phyloP scores from a whole-genome alignment of 805 yeast genomes.

The Metschnikowia similis region DNA sequence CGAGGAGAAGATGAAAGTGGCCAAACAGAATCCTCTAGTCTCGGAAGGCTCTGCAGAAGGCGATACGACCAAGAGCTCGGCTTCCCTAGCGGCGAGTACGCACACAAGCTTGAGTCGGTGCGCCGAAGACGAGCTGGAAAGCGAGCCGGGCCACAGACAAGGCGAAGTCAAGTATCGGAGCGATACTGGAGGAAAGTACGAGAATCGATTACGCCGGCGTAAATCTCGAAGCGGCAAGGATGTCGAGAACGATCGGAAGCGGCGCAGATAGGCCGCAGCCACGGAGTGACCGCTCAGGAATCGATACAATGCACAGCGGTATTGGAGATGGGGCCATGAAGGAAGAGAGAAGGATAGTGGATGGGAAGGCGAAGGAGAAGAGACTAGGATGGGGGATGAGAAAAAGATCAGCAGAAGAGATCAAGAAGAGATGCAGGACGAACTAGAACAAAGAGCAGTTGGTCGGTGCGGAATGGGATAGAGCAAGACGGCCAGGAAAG shows the following conservation, averaged over 20 bases:
- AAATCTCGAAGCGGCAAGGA: slow-evolving; percentile 12
- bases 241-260: background rate
- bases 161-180: background rate
- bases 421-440: no score
- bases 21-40: background rate
- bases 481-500: no score
- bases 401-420: no score
- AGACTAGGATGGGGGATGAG: no score
- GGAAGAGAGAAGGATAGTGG: background rate
- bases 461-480: no score
- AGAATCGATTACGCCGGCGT: slow-evolving; percentile 17
- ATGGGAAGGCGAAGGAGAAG: no score
- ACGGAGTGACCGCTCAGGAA: no score
- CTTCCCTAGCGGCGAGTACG: no score
- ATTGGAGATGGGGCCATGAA: no score
- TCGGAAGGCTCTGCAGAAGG: background rate
- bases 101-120: background rate
- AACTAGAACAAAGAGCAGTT: no score
- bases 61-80: no score
- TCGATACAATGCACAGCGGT: no score
- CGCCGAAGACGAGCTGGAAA: background rate
- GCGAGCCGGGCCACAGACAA: background rate
- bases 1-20: background rate
- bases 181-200: slow-evolving; percentile 17
- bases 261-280: background rate